Evolutionary conservation across 768 basidiomycete genomes (phyloP).

Genomic region (Hortiboletus flavorubellus): DNA sequence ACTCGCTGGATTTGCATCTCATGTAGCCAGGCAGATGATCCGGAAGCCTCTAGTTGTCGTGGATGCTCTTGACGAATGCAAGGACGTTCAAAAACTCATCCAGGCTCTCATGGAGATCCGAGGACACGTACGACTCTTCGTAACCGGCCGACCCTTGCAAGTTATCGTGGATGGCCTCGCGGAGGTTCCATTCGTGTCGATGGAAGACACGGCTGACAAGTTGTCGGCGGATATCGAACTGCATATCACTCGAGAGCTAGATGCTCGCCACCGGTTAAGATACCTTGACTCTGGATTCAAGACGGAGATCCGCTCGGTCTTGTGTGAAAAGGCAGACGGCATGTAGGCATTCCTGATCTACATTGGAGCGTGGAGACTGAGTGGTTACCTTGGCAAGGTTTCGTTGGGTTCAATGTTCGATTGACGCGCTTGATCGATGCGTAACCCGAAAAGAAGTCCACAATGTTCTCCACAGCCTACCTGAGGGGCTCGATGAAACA

Average conservation of each 20-base stretch:
- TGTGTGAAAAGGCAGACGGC: not conserved
- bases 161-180: not conserved
- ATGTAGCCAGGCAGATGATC: not conserved
- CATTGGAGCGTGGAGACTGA: not conserved
- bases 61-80: conserved; percentile 1
- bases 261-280: not conserved
- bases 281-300: not conserved
- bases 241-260: not conserved
- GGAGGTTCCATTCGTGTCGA: not conserved
- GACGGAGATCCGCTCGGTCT: not conserved
- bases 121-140: not conserved
- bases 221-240: not conserved
- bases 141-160: not conserved
- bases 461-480: too few species aligned
- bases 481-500: not conserved
- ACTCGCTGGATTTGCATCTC: not conserved
- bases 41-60: not conserved
- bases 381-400: not conserved
- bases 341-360: not conserved
- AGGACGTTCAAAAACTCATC: not conserved
- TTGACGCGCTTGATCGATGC: not conserved
- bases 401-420: not conserved
- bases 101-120: not conserved
- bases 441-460: too few species aligned
- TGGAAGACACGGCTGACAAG: not conserved